These are phyloP conservation scores for Russula abietina DNA, from an alignment of 768 basidiomycete species.

Conservation along the genomic window DNA sequence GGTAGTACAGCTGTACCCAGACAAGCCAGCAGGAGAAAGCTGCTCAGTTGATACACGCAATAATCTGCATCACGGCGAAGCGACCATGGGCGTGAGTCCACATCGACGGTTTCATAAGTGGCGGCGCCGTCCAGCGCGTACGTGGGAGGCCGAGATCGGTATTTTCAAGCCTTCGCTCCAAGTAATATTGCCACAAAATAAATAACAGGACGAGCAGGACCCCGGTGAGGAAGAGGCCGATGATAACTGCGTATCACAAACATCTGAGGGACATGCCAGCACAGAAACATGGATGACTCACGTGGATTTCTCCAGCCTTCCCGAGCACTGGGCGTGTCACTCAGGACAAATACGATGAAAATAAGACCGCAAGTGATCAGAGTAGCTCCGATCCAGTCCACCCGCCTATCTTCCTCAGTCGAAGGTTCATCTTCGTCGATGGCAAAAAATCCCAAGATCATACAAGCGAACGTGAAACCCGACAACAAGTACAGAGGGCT, in stretches of 20 bases:
- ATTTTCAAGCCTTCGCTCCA: conserved; percentile 39
- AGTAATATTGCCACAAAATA: conserved; percentile 56
- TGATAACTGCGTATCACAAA: conserved; percentile 52
- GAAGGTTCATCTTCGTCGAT: conserved; percentile 52
- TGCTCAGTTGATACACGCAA: conserved; percentile 62
- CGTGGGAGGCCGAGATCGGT: conserved; percentile 17
- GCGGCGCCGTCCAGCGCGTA: conserved; percentile 42
- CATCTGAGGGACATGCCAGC: background rate
- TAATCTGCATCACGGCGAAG: conserved; percentile 52
- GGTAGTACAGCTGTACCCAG: conserved; percentile 66
- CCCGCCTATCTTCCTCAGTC: conserved; percentile 34
- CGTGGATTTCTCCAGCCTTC: conserved; percentile 56
- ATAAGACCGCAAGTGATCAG: conserved; percentile 61
- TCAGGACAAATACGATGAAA: conserved; percentile 66
- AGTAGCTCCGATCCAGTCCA: conserved; percentile 75
- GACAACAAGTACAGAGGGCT: conserved; percentile 55
- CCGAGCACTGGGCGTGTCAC: conserved; percentile 55
- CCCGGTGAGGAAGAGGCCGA: conserved; percentile 59
- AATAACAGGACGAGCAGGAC: conserved; percentile 51
- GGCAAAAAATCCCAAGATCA: conserved; percentile 48
- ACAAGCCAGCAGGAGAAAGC: conserved; percentile 51
- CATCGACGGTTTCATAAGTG: conserved; percentile 56
- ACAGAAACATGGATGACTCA: conserved; percentile 30
- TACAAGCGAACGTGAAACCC: conserved; percentile 48
- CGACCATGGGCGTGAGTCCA: conserved; percentile 60